Evolutionary conservation across 306 rosid species (phyloP).

Genomic region (Pachyrhizus erosus): DNA sequence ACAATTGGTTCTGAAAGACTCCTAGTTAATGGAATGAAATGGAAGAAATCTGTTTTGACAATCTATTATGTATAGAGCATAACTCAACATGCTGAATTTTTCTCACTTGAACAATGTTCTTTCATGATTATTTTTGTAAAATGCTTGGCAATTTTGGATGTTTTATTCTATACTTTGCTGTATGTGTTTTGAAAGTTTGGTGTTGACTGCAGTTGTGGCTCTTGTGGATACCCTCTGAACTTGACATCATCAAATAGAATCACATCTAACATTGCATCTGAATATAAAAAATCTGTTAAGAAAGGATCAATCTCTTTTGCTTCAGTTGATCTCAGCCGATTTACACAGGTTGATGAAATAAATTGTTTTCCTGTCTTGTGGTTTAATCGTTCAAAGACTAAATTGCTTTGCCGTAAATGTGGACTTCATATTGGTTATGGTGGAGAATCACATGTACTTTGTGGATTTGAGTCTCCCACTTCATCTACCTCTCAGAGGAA

Average conservation of each 20-base stretch:
- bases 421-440: conserved; percentile 67
- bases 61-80: conserved; percentile 5
- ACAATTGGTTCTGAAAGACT: background rate
- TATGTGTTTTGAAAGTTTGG: conserved; percentile 39
- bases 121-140: conserved; percentile 1
- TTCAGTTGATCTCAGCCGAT: conserved; percentile 68
- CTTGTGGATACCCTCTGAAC: conserved; percentile 75
- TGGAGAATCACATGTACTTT: conserved; percentile 57
- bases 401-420: conserved; percentile 66
- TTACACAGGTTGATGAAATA: conserved; percentile 70
- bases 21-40: background rate
- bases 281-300: conserved; percentile 58
- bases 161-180: conserved; percentile 26
- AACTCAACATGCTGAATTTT: background rate
- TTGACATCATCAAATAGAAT: conserved; percentile 63
- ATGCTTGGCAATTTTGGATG: background rate
- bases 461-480: conserved; percentile 58
- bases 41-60: background rate
- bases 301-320: conserved; percentile 62
- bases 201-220: conserved; percentile 63
- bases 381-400: conserved; percentile 59
- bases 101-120: background rate
- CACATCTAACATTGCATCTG: conserved; percentile 64
- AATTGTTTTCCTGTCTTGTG: conserved; percentile 60
- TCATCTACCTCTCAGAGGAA: conserved; percentile 56